Percentiles rank a stretch among this genome's conserved stretches.
These are phyloP conservation scores for Claviceps quebecensis DNA, from an alignment of 2,329 filamentous ascomycete species.

Conservation along the genomic window DNA sequence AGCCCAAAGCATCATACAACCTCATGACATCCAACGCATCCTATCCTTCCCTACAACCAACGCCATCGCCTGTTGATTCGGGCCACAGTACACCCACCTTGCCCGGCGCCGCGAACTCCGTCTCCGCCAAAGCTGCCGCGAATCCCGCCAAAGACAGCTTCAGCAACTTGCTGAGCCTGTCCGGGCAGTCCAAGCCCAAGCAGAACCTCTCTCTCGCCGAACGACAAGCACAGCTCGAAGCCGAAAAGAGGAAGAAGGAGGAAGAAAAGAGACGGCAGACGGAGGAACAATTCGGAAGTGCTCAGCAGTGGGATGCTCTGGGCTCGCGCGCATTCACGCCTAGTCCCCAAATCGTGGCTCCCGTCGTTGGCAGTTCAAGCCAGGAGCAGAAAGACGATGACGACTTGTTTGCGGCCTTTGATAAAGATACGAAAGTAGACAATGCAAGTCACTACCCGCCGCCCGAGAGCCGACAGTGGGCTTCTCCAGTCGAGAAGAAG, in stretches of 20 bases:
- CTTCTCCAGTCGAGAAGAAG: slow-evolving; percentile 28
- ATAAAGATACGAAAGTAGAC: slow-evolving; percentile 51
- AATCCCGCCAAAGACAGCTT: slow-evolving; percentile 59
- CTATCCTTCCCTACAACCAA: slow-evolving; percentile 39
- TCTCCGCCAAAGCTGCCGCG: slow-evolving; percentile 26
- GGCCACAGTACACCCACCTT: slow-evolving; percentile 41
- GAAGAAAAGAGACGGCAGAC: slow-evolving; percentile 57
- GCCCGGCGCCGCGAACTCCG: slow-evolving; percentile 28
- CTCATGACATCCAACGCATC: slow-evolving; percentile 24
- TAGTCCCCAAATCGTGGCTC: slow-evolving; percentile 16
- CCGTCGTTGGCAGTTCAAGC: slow-evolving; percentile 9
- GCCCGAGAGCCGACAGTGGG: slow-evolving; percentile 26
- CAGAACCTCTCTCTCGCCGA: slow-evolving; percentile 68
- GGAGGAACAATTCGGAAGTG: slow-evolving; percentile 65
- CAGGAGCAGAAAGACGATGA: slow-evolving; percentile 29
- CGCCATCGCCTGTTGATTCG: slow-evolving; percentile 40
- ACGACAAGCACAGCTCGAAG: slow-evolving; percentile 54
- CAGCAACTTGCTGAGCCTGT: slow-evolving; percentile 56
- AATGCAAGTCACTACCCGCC: slow-evolving; percentile 52
- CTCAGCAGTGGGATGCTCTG: slow-evolving; percentile 62
- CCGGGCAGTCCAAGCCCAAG: slow-evolving; percentile 34
- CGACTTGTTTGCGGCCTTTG: slow-evolving; percentile 54
- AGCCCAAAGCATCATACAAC: slow-evolving; percentile 19
- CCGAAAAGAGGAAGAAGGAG: slow-evolving; percentile 56
- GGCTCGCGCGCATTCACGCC: slow-evolving; percentile 38